A percentile compares a stretch with the other conserved stretches of the same genome.
These are phyloP conservation scores for Phialocephala sp. DNA, from an alignment of 2,329 filamentous ascomycete species.

Conservation along the genomic window DNA sequence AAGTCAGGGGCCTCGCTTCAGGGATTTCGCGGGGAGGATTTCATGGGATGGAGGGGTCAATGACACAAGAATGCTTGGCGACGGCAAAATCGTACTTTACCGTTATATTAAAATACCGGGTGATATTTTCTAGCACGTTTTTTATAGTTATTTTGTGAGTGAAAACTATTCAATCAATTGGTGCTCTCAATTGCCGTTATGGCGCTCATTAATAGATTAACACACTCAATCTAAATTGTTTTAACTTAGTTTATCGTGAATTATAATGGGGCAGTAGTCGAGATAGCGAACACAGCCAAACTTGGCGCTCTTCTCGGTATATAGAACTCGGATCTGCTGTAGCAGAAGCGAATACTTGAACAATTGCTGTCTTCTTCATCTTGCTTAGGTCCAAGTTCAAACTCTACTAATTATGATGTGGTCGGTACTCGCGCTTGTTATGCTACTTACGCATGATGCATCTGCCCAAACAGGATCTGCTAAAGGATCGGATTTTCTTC, in stretches of 20 bases:
- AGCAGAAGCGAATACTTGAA: neutral
- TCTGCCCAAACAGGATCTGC: constrained; percentile 27
- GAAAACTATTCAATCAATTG: constrained; percentile 2
- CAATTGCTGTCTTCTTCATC: neutral
- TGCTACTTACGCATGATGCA: constrained; percentile 22
- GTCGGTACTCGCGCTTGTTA: constrained; percentile 15
- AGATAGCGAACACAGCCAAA: constrained; percentile 3
- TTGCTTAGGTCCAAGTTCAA: neutral
- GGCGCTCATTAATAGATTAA: constrained; percentile 7
- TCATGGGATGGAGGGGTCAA: too few species aligned
- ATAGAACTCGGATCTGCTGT: constrained; percentile 3
- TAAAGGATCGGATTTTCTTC: constrained; percentile 28
- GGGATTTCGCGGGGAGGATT: too few species aligned
- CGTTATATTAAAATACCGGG: too few species aligned
- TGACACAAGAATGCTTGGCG: too few species aligned
- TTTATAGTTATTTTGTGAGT: too few species aligned
- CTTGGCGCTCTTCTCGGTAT: constrained; percentile 4
- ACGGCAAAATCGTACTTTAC: too few species aligned
- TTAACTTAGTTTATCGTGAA: constrained; percentile 2
- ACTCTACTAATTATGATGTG: constrained; percentile 21
- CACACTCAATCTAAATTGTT: constrained; percentile 4
- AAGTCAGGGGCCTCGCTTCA: too few species aligned
- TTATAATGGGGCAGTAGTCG: neutral
- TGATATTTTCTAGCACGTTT: too few species aligned
- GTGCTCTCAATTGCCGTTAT: constrained; percentile 2